Evolutionary conservation across 352 stramenopile species (phyloP), one percentile per base, ranked within the genome.

Genomic region (Pseudoperonospora humuli): DNA sequence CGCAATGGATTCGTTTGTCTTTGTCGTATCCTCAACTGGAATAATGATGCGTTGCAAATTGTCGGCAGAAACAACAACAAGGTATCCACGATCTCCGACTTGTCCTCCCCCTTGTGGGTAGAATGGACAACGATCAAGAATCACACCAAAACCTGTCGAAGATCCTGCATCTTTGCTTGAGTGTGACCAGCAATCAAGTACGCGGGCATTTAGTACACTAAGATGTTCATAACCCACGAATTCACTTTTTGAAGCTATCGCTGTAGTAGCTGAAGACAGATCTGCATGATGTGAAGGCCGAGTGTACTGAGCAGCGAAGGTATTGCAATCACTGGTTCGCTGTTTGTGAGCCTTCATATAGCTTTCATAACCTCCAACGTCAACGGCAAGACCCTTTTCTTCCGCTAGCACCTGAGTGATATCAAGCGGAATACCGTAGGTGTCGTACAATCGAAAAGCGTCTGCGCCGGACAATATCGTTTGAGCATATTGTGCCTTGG

Each of bases 31-130:
- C 7, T 45, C 24, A 28, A 87, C 77, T 17, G 33, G 8, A 62
- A 53, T 26, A 20, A 23, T 4, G 51, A 51, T 10, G 26, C 14
- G 51, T 8, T 44, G 23, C 9, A 39, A 26, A 2, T 40, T 32
- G 17, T 52, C 36, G n/a, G 34, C 9, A 2, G 52, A 45, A 15
- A 47, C 24, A 28, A 80, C 15, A 25, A 56, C 7, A 9, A 86
- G 27, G 11, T 65, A 11, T 3, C 68, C 77, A 21, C 63, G 61
- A 55, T 91, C 79, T 13, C 74, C 75, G n/a, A 87, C 68, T 57
- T 91, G 77, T 2, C 79, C 79, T 41, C 79, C 79, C 20, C 75
- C 67, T 59, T 91, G 75, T 14, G 77, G 61, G 46, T 86, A 91
- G 49, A 89, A 91, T 39, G 77, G 79, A 28, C 66, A 88, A 8